Evolutionary conservation across 2,329 filamentous ascomycete genomes (phyloP).

Genomic region (Eurotiales sp.): DNA sequence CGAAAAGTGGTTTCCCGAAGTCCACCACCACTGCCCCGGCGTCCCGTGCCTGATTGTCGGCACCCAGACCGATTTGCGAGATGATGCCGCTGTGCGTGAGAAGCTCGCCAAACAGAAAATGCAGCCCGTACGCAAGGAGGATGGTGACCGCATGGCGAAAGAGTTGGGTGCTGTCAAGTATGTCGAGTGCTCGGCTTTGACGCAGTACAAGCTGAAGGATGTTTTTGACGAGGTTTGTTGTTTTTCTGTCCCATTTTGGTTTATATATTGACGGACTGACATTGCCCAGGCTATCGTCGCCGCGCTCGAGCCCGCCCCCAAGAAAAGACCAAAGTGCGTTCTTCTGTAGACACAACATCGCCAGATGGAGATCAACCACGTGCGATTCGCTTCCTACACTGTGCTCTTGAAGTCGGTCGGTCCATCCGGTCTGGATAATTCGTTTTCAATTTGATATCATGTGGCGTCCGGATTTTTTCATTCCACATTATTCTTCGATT

Average conservation of each 20-base stretch:
- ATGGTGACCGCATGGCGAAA: conserved; percentile 94
- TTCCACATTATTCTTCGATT: background rate
- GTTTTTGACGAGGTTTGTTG: conserved; percentile 93
- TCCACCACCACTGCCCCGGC: conserved; percentile 96
- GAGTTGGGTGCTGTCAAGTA: conserved; percentile 98
- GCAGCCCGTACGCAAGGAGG: conserved; percentile 84
- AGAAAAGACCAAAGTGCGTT: conserved; percentile 73
- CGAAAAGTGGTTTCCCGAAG: conserved; percentile 98
- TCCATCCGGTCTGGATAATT: background rate
- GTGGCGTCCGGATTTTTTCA: conserved; percentile 12
- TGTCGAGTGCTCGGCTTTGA: conserved; percentile 95
- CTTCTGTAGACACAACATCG: conserved; percentile 55
- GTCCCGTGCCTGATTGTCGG: conserved; percentile 97
- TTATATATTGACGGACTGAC: too few species aligned
- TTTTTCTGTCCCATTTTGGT: background rate
- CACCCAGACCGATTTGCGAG: conserved; percentile 92
- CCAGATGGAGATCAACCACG: too few species aligned
- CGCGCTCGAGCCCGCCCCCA: conserved; percentile 80
- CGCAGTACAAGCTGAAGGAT: conserved; percentile 97
- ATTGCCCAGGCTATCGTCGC: conserved; percentile 84
- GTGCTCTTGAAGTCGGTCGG: background rate
- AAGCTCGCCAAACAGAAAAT: conserved; percentile 97
- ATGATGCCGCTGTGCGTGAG: conserved; percentile 80
- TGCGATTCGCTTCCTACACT: too few species aligned
- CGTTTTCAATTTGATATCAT: conserved; percentile 15